Base-by-base conservation (phyloP, 2,329 filamentous ascomycete genomes). In the Decorospora gaudefroyi region DNA sequence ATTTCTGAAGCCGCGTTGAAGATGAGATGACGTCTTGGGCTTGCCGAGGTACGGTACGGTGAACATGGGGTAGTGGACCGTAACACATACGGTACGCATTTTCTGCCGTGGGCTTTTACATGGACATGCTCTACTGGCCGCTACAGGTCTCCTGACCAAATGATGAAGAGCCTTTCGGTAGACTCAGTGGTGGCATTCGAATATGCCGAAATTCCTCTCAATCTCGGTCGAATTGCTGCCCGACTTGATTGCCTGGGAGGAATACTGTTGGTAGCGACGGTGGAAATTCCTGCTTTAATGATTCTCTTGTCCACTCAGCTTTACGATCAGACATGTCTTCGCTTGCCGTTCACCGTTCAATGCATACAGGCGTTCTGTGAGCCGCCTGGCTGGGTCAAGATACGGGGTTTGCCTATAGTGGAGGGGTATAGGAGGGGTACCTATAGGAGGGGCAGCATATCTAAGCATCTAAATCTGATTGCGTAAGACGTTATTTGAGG, bases 301-400 rank as follows among this genome's bases (percentile, higher is more conserved):
- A 23, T 21, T 13, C n/a, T 45, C n/a, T 7, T 33, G 13, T 22
- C 32, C 32, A 44, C 21, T 44, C 12, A 37, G 26, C 19, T 37
- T 21, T 12, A 4, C 17, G 11, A 9, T 7, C 3, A 12, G 21
- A 29, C 6, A 23, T 6, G 10, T 17, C 22, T n/a, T 22, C 33
- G 27, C 32, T n/a, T 37, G 10, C 22, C 17, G 33, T 35, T 54
- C 39, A 50, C 51, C 53, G 53, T 42, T 61, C 37, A 51, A 51
- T 37, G 48, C 42, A 54, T 55, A 51, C 46, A 50, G 51, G 13
- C 16, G 16, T 19, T 29, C 42, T 35, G 46, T 34, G 39, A 53
- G 28, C 44, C 50, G 32, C 13, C 27, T 32, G 9, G 18, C 12
- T 39, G 50, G 53, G 28, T 22, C 22, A 13, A 6, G 18, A 38